Evolutionary conservation across 371 early-diverging fungal genomes (phyloP).

Genomic region (Mortierella sp.): DNA sequence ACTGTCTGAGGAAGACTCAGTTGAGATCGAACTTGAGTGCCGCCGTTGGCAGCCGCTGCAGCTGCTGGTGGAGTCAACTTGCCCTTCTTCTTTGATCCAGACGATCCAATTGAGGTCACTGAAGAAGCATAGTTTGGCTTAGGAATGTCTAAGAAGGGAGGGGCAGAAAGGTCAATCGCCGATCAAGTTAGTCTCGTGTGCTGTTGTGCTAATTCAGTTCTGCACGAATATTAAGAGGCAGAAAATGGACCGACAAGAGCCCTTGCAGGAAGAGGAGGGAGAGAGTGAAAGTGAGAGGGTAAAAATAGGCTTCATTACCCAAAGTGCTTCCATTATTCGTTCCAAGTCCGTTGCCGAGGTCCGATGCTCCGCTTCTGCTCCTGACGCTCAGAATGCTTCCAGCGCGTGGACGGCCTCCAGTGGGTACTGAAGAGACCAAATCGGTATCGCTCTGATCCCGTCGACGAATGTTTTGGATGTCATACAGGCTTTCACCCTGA

Average conservation of each 20-base stretch:
- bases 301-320: slow-evolving; percentile 8
- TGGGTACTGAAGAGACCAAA: slow-evolving; percentile 8
- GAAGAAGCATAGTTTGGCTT: slow-evolving; percentile 55
- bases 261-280: too few relatives aligned
- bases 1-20: slow-evolving; percentile 10
- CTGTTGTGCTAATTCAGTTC: too few relatives aligned
- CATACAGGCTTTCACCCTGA: slow-evolving; percentile 42
- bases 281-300: too few relatives aligned
- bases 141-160: slow-evolving; percentile 33
- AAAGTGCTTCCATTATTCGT: slow-evolving; percentile 18
- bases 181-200: too few relatives aligned
- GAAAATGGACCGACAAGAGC: background rate
- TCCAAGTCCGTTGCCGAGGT: slow-evolving; percentile 18
- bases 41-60: background rate
- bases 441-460: slow-evolving; percentile 32
- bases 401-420: slow-evolving; percentile 32
- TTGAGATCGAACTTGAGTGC: slow-evolving; percentile 5
- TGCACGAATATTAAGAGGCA: too few relatives aligned
- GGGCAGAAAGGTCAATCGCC: background rate
- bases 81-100: slow-evolving; percentile 25
- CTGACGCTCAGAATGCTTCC: slow-evolving; percentile 28
- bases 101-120: slow-evolving; percentile 50
- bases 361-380: slow-evolving; percentile 26
- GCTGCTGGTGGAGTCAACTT: slow-evolving; percentile 15
- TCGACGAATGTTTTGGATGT: slow-evolving; percentile 41